Conservation (phyloP, 805 yeast genomes). For the Wickerhamomyces queroliae region DNA sequence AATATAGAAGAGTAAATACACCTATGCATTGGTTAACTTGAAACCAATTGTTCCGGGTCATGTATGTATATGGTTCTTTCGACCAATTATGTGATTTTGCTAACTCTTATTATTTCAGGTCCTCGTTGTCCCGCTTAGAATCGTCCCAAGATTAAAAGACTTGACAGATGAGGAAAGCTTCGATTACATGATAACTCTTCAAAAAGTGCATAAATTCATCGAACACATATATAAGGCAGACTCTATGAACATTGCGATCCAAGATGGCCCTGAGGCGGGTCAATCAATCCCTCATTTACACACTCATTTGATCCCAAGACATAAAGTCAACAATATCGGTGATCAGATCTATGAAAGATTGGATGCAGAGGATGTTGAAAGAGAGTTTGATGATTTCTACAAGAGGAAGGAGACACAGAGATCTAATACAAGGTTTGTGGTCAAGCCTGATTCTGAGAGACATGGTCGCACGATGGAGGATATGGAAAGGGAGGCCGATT, state of each 20-base stretch:
- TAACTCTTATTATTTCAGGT: conserved; percentile 23
- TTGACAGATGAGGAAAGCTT: conserved; percentile 63
- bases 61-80: conserved; percentile 24
- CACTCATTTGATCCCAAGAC: conserved; percentile 89
- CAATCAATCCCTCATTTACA: conserved; percentile 95
- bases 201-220: conserved; percentile 62
- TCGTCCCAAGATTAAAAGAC: conserved; percentile 61
- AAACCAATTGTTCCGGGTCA: conserved; percentile 95
- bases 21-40: conserved; percentile 84
- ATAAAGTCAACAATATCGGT: conserved; percentile 48
- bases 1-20: conserved; percentile 47
- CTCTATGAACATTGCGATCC: conserved; percentile 84
- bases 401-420: conserved; percentile 24
- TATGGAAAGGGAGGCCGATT: conserved; percentile 68
- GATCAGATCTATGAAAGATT: conserved; percentile 70
- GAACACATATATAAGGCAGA: conserved; percentile 69
- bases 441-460: conserved; percentile 48
- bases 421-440: conserved; percentile 21
- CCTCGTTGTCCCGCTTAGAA: conserved; percentile 76
- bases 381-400: conserved; percentile 23
- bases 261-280: conserved; percentile 95
- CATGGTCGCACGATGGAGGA: conserved; percentile 49
- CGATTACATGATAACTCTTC: conserved; percentile 78
- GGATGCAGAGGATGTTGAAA: conserved; percentile 38
- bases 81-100: too few relatives aligned